Percentiles rank a stretch among this genome's conserved stretches.
phyloP scores from a whole-genome alignment of 2,329 filamentous ascomycete species.

The Sclerotinia sclerotiorum region DNA sequence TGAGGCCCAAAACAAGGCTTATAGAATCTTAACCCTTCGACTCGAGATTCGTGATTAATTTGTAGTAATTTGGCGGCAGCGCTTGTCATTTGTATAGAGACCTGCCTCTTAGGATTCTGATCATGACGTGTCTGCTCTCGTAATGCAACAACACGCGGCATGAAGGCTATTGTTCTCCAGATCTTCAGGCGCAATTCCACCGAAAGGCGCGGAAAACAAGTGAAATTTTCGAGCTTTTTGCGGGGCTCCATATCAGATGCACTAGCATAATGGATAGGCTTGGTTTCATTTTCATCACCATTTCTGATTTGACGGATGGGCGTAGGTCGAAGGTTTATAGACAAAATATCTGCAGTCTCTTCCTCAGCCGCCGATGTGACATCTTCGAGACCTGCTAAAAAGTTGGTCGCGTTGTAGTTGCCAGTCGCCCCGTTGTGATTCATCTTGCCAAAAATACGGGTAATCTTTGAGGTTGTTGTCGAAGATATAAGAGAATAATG shows the following conservation, averaged over 20 bases:
- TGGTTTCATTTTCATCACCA: background rate
- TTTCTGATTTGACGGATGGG: background rate
- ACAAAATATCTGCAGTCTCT: background rate
- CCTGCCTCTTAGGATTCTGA: accelerated
- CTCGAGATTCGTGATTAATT: background rate
- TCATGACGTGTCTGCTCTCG: background rate
- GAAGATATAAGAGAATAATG: background rate
- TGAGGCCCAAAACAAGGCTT: background rate
- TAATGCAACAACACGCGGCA: background rate
- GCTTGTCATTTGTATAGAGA: background rate
- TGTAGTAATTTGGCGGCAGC: background rate
- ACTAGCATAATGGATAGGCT: background rate
- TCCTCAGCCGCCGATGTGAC: background rate
- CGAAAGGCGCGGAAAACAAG: background rate
- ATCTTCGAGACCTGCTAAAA: background rate
- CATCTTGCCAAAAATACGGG: background rate
- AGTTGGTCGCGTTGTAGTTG: background rate
- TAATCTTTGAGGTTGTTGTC: background rate
- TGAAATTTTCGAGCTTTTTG: background rate
- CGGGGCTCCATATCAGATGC: background rate
- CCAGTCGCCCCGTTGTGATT: background rate
- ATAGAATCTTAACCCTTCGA: background rate
- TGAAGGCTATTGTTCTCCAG: background rate
- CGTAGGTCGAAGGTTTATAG: background rate
- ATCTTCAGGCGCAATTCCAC: background rate